A percentile compares a stretch with the other conserved stretches of the same genome.
Evolutionary conservation across 1,284 basidiomycete genomes (phyloP).

Genomic region (Ceratobasidium sp.): DNA sequence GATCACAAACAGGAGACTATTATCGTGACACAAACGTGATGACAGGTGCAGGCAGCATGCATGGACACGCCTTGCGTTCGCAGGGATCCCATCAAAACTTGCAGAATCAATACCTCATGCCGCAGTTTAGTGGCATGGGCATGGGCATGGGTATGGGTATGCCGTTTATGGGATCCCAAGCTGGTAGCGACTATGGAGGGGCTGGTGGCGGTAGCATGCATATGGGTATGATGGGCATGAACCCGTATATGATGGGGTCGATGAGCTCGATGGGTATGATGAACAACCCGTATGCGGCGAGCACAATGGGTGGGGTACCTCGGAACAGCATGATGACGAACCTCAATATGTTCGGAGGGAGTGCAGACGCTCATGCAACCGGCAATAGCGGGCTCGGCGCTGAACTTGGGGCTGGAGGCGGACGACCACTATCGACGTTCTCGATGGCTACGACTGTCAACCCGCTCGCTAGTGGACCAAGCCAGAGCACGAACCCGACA

Average conservation of each 20-base stretch:
- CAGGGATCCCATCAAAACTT: conserved; percentile 53
- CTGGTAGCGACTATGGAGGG: conserved; percentile 44
- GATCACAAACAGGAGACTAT: conserved; percentile 77
- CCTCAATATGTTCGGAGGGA: conserved; percentile 66
- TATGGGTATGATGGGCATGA: conserved; percentile 42
- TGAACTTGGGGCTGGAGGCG: conserved; percentile 54
- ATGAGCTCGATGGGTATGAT: conserved; percentile 42
- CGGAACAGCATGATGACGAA: conserved; percentile 71
- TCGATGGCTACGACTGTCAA: conserved; percentile 83
- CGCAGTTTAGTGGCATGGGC: conserved; percentile 60
- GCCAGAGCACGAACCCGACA: conserved; percentile 75
- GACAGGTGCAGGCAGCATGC: conserved; percentile 36
- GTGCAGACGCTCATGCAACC: conserved; percentile 42
- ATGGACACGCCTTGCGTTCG: conserved; percentile 24
- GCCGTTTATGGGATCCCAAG: conserved; percentile 43
- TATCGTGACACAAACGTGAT: conserved; percentile 82
- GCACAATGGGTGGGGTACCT: conserved; percentile 48
- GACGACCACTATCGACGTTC: conserved; percentile 77
- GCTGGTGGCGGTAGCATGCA: conserved; percentile 42
- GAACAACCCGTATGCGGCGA: conserved; percentile 38
- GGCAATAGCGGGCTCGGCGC: conserved; percentile 28
- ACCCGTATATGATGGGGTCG: conserved; percentile 37
- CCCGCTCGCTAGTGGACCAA: conserved; percentile 71
- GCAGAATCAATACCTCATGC: conserved; percentile 66
- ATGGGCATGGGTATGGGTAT: conserved; percentile 54